Base-by-base conservation (phyloP, 805 yeast species). In the Lipomyces yamadae region DNA sequence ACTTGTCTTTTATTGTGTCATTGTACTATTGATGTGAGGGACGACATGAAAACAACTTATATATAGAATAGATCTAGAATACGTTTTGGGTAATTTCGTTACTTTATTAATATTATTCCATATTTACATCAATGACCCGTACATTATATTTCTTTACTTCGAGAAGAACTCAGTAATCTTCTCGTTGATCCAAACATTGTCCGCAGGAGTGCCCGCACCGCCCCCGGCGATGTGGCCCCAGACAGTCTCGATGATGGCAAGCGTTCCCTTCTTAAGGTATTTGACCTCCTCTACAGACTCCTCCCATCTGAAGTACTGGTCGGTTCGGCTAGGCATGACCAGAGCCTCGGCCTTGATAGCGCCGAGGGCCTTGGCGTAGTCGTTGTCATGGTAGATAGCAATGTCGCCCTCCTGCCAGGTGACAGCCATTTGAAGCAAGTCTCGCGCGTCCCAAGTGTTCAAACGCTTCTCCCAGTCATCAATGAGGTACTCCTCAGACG, bases 401-500 rank as follows among this genome's bases (percentile, higher is more conserved):
- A 69, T 69, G 52, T 69, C 70, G 32, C 72, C 72, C 60, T 66
- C 61, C 48, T 69, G 70, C 72, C 72, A 69, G 52, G 72, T 69
- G 11, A 64, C 72, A 13, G 68, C 68, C 72, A 69, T 66, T 33
- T 62, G 66, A 29, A 69, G 34, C 18, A 69, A 62, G 60, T 69
- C 71, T 5, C 64, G 65, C 7, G 64, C 72, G 48, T 69, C 72
- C 72, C 71, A 67, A 35, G 72, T 60, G 29, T 53, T 37, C 29
- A 67, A 63, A 42, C 72, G 68, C 56, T 60, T 62, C 50, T 69
- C 72, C 72, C 72, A 69, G 61, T 64, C 64, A 42, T 59, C 45
- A 39, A 60, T 58, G 35, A 69, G 62, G 48, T 64, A 69, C 50
- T 63, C 72, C 53, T 63, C 72, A 6, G 68, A 56, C n/a, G 72